Evolutionary conservation across 129 eudicot genomes (phyloP), one percentile per base, ranked within the genome.

Genomic region (Centrapalus pauciflorus): DNA sequence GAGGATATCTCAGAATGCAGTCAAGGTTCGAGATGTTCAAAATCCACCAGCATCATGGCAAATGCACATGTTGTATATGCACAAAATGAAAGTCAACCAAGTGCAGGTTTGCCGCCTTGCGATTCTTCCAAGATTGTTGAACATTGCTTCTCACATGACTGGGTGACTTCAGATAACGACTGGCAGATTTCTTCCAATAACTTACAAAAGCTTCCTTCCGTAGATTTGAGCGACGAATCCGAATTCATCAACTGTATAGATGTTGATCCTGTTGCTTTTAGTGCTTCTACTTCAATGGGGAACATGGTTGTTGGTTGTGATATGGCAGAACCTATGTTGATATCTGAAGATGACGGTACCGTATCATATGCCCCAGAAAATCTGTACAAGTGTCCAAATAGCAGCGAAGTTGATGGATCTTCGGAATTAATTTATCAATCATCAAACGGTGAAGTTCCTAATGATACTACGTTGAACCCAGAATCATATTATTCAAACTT

Each of bases 1-100:
- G 98, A 88, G 63, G 92, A 89, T 51, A 77, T 78, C 59, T 88
- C 96, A 7, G 92, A 93, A 70, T 93, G 90, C 78, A 88, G 92
- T 72, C 98, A 92, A 66, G 80, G 81, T 70, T 84, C 96, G n/a
- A 56, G 63, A 55, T 75, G 79, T 74, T 83, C 89, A 28, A 85
- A 76, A 76, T 65, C 80, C 40, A 64, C 77, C n/a, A n/a, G n/a
- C n/a, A n/a, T 37, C 61, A 75, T 76, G 70, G 75, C 71, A 55
- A 83, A 62, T 79, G 64, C 77, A 51, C 7, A 34, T 9, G 72
- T 11, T 64, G 61, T 23, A 10, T 57, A 74, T 19, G 13, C 75
- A 33, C 61, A 66, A 76, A 84, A 77, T 3, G 86, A 77, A 24
- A 79, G 66, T 58, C 76, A 64, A 63, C 50, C 69, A 29, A 56